A percentile compares a stretch with the other conserved stretches of the same genome.
Conservation (phyloP, 2,329 filamentous ascomycete genomes). For the Fusarium sulawesiense region DNA sequence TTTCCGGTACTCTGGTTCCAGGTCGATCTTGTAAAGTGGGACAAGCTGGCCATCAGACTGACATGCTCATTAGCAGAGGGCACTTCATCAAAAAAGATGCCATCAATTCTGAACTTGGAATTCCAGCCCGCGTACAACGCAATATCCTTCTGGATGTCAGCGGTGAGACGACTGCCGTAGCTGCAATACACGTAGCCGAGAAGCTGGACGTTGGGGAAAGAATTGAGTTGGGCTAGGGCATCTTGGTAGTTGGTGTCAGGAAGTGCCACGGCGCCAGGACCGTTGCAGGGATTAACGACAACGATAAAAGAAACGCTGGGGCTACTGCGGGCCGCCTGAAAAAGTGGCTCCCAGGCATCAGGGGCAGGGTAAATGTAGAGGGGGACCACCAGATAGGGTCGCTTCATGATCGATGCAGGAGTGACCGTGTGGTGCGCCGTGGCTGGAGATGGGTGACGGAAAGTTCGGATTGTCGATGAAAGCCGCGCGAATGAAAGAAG, state of each 20-base stretch:
- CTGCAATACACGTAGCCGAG: constrained; percentile 36
- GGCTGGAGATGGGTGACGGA: neutral
- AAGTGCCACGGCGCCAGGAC: neutral
- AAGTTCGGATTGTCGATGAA: neutral
- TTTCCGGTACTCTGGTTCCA: neutral
- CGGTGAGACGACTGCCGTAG: constrained; percentile 22
- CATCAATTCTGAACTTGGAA: constrained; percentile 15
- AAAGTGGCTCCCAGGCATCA: constrained; percentile 5
- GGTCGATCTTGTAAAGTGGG: constrained; percentile 16
- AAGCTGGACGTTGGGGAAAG: neutral
- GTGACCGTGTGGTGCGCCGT: neutral
- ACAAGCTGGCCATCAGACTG: constrained; percentile 3
- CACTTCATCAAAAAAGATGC: constrained; percentile 37
- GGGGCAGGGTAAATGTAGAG: constrained; percentile 10
- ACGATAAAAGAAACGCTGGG: constrained; percentile 2
- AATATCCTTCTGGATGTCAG: constrained; percentile 18
- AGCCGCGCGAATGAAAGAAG: neutral
- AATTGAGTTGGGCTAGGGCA: neutral
- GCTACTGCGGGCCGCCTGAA: neutral
- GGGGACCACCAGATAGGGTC: neutral
- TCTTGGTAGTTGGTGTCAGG: neutral
- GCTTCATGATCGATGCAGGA: neutral
- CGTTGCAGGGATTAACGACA: constrained; percentile 8
- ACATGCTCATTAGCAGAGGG: constrained; percentile 2
- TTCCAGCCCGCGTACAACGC: constrained; percentile 28